phyloP scores from a whole-genome alignment of 176 grass and related monocot genomes.

The Musa itinerans region DNA sequence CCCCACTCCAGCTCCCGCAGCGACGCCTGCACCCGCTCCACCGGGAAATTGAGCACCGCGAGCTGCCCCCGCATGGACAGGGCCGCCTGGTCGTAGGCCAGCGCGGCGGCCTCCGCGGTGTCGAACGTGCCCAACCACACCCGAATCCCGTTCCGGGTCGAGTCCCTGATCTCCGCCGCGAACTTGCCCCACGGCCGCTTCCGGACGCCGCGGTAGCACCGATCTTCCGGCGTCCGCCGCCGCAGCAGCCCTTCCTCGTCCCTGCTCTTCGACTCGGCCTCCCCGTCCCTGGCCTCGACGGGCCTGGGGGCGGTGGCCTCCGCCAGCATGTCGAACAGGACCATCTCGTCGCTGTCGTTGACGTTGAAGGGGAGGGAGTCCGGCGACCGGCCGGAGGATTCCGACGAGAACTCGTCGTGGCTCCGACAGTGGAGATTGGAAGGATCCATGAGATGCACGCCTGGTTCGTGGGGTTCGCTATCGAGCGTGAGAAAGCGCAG shows the following conservation, averaged over 20 bases:
- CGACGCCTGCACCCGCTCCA: slow-evolving; percentile 60
- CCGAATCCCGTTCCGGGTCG: slow-evolving; percentile 55
- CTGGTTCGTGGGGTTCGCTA: neutral
- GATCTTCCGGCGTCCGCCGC: slow-evolving; percentile 3
- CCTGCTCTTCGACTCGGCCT: neutral
- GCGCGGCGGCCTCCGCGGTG: slow-evolving; percentile 54
- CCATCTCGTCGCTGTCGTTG: slow-evolving; percentile 28
- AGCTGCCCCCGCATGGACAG: slow-evolving; percentile 62
- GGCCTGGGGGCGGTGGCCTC: neutral
- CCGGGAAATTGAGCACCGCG: slow-evolving; percentile 70
- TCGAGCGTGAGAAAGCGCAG: neutral
- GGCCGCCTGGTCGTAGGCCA: slow-evolving; percentile 88
- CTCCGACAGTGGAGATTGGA: neutral
- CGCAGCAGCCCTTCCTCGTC: neutral
- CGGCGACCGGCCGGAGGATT: slow-evolving; percentile 14
- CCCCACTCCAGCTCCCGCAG: slow-evolving; percentile 44
- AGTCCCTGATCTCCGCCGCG: slow-evolving; percentile 82
- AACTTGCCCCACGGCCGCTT: slow-evolving; percentile 90
- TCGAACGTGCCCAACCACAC: slow-evolving; percentile 87
- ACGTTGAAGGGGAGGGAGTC: slow-evolving; percentile 25
- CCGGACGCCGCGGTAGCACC: slow-evolving; percentile 61
- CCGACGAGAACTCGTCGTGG: neutral
- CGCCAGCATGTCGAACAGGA: slow-evolving; percentile 20
- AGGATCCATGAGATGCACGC: neutral
- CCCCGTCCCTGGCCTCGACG: neutral